Base-by-base conservation (phyloP, 169 alveolate species). In the Plasmodium vivax region DNA sequence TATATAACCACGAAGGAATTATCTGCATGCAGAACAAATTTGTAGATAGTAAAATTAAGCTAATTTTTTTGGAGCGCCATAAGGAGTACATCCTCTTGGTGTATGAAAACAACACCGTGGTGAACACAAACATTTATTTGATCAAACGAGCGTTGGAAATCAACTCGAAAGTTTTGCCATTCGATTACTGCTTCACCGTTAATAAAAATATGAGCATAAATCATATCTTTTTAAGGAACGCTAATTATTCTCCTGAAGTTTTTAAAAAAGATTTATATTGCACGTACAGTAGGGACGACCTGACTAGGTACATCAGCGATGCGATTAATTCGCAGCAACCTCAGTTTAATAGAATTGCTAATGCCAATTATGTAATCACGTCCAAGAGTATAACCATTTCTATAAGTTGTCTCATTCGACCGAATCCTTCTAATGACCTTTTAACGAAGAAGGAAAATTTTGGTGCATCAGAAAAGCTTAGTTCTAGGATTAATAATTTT, bases 1-100 rank as follows among this genome's bases (percentile, higher is more conserved):
- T 90, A 51, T 90, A 90, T 45, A 90, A 90, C 58, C 94, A 90
- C 81, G 94, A 90, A 81, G 94, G 94, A 4, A 82, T 90, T 8
- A 43, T 90, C 45, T 81, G 90, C 83, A 90, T 90, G 94, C 91
- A 90, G 23, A 90, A 90, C 81, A 90, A 90, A 90, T 90, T 90
- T 54, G 51, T 81, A 58, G 94, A 90, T 4, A 43, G 41, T 34
- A 90, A 81, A 68, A 62, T 90, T 38, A 90, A 90, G 36, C 47
- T 43, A 2, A 90, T 90, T 43, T 58, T 81, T 71, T 19, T 90
- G 1, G 94, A 90, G 45, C 27, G 74, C 23, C 82, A 90, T 16
- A 38, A 81, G 51, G 91, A 90, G 19, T 90, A 90, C 45, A 79
- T 90, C 1, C 56, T 90, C 47, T 82, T 90, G 45, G 51, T 90